Conservation (phyloP, 2,329 filamentous ascomycete genomes). For the Cladorrhinum sp. region DNA sequence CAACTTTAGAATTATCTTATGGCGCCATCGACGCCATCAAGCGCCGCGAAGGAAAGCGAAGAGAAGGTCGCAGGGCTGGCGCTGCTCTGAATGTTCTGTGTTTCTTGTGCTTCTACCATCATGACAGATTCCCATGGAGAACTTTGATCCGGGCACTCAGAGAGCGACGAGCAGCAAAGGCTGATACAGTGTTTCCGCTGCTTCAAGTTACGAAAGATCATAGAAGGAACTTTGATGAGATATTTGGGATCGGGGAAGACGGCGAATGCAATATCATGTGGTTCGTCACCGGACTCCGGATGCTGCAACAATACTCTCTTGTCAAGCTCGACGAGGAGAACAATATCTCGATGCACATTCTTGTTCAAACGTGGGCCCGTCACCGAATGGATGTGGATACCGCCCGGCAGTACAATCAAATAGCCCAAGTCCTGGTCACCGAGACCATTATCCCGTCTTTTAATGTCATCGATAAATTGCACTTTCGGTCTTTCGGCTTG, state of each 20-base stretch:
- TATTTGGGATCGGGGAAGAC: slow-evolving; percentile 10
- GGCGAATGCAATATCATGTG: slow-evolving; percentile 4
- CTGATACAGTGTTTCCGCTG: background rate
- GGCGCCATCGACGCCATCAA: slow-evolving; percentile 17
- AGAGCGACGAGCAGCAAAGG: background rate
- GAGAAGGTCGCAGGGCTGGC: slow-evolving; percentile 13
- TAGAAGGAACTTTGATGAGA: slow-evolving; percentile 9
- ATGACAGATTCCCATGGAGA: slow-evolving; percentile 20
- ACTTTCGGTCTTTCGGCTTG: background rate
- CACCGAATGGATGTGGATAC: slow-evolving; percentile 14
- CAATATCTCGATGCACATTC: slow-evolving; percentile 25
- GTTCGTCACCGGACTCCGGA: background rate
- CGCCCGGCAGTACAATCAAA: background rate
- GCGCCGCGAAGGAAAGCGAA: slow-evolving; percentile 3
- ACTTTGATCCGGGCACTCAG: slow-evolving; percentile 23
- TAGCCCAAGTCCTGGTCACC: slow-evolving; percentile 9
- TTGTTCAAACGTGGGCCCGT: slow-evolving; percentile 28
- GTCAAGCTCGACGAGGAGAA: slow-evolving; percentile 11
- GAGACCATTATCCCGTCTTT: slow-evolving; percentile 7
- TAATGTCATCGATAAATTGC: background rate
- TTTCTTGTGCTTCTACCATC: slow-evolving; percentile 32
- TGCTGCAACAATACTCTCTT: slow-evolving; percentile 24
- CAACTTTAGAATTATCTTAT: slow-evolving; percentile 30
- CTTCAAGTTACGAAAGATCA: background rate
- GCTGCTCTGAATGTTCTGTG: slow-evolving; percentile 29